Evolutionary conservation across 257 asterid genomes (phyloP), one percentile per base, ranked within the genome.

Genomic region (Jasminum sambac): DNA sequence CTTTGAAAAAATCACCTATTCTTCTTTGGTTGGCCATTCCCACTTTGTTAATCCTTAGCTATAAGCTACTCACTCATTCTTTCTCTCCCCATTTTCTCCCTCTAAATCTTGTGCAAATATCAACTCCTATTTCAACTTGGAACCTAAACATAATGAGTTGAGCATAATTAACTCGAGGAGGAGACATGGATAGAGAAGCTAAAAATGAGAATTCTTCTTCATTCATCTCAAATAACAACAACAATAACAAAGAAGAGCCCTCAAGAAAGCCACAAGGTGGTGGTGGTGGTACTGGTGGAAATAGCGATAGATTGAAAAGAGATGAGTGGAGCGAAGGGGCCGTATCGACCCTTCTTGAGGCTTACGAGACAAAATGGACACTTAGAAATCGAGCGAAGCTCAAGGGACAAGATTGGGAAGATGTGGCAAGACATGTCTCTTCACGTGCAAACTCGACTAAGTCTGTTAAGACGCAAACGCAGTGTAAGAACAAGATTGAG

Each of bases 311-410:
- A 39, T 60, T 90, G 73, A 90, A 88, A 82, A 75, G 97, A 69
- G 97, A 90, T 64, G 97, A 90, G 21, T 90, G 97, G 97, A 90
- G 97, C 69, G 96, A 90, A 74, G 97, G 97, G 1, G 97, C 97
- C 0, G 96, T 88, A 10, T 79, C 92, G 0, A 74, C 76, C 37
- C 89, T 90, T 36, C 92, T 90, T 21, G 95, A 90, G 69, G 91
- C 97, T 5, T 90, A 90, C 52, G 97, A 90, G 74, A 72, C 86
- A 2, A 90, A 87, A 77, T 90, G 97, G 97, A 77, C 84, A 21
- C 86, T 90, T n/a, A 63, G 97, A 17, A 90, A 90, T 62, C 72
- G 97, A 17, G 97, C 97, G 11, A 90, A 90, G 77, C 92, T 90
- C 64, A 90, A 90, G 82, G 97, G 97, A 8, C 96, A 88, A 70